phyloP scores from a whole-genome alignment of 2,329 filamentous ascomycete species.

The Chaetothyriales sp. region DNA sequence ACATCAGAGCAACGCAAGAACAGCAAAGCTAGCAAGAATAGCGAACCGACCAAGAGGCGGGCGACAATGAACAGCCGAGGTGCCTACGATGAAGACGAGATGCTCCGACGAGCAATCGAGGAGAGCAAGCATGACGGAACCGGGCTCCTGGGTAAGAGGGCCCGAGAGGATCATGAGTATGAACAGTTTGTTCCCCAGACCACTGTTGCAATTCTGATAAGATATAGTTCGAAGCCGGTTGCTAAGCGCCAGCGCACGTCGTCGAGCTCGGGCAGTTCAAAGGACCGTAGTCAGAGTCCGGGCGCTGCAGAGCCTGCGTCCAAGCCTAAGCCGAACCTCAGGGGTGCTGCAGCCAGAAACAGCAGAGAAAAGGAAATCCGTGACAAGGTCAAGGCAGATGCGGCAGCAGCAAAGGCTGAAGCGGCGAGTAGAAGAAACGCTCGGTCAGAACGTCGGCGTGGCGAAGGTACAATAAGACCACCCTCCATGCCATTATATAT shows the following conservation, averaged over 20 bases:
- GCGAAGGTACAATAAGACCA: conserved; percentile 48
- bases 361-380: conserved; percentile 34
- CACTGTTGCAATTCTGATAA: conserved; percentile 17
- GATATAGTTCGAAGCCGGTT: conserved; percentile 49
- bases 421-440: conserved; percentile 67
- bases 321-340: conserved; percentile 33
- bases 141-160: conserved; percentile 59
- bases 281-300: conserved; percentile 28
- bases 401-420: conserved; percentile 52
- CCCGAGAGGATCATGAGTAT: conserved; percentile 85
- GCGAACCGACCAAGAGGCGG: conserved; percentile 58
- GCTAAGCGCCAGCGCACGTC: conserved; percentile 71
- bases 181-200: conserved; percentile 24
- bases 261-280: conserved; percentile 50
- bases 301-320: conserved; percentile 42
- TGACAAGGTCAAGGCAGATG: conserved; percentile 49
- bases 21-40: conserved; percentile 33
- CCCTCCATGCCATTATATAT: too few species aligned
- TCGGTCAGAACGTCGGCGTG: conserved; percentile 62
- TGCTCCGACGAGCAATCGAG: conserved; percentile 76
- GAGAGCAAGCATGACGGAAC: conserved; percentile 56
- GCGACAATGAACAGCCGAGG: conserved; percentile 97
- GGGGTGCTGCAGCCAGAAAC: conserved; percentile 40
- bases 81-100: conserved; percentile 88
- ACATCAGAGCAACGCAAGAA: conserved; percentile 22